Evolutionary conservation across 495 filamentous ascomycete genomes (phyloP).

Genomic region (Xanthoparmelia taractica): DNA sequence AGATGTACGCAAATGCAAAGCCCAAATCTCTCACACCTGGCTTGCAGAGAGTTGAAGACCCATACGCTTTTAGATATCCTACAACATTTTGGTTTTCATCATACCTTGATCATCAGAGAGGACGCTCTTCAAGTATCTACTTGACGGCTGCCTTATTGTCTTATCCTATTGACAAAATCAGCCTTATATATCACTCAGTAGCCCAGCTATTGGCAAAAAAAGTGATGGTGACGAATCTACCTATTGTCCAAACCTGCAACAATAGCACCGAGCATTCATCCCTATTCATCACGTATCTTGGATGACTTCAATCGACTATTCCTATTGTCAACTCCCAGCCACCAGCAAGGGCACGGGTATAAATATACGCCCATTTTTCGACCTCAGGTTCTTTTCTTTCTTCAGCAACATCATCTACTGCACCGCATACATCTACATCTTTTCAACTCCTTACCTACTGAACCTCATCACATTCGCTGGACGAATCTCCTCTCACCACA

Average conservation of each 20-base stretch:
- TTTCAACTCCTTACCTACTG: not conserved
- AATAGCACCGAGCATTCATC: not conserved
- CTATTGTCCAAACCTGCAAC: not conserved
- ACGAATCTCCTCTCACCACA: not conserved
- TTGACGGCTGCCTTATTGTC: not conserved
- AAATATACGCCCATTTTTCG: not conserved
- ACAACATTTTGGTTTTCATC: too few relatives aligned
- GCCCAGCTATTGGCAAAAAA: not conserved
- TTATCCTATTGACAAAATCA: not conserved
- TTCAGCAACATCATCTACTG: not conserved
- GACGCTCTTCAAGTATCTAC: too few relatives aligned
- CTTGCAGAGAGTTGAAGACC: too few relatives aligned
- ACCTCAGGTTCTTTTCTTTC: not conserved
- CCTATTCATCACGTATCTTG: not conserved
- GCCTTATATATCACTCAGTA: not conserved
- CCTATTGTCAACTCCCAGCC: conserved; percentile 3
- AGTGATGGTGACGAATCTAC: not conserved
- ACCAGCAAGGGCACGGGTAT: not conserved
- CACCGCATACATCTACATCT: not conserved
- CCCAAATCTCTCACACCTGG: too few relatives aligned
- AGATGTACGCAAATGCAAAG: too few relatives aligned
- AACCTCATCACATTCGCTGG: not conserved
- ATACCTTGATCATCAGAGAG: too few relatives aligned
- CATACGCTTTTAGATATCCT: too few relatives aligned
- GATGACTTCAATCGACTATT: not conserved